Evolutionary conservation across 2,329 filamentous ascomycete species (phyloP).

Genomic region (Penicillium polonicum): DNA sequence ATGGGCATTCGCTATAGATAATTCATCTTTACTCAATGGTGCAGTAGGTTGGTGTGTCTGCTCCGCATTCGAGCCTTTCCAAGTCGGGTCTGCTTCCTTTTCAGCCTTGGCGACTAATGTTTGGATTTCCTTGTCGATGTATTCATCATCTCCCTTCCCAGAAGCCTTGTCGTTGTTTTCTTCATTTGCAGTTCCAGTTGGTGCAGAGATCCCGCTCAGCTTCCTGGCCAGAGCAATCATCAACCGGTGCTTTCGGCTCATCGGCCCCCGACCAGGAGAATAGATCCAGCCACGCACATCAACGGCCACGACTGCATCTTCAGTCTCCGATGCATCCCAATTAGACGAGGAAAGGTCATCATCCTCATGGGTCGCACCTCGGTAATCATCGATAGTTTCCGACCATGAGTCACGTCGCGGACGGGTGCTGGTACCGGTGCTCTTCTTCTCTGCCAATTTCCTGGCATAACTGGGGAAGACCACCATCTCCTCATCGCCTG

Average conservation of each 20-base stretch:
- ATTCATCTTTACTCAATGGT: slow-evolving; percentile 68
- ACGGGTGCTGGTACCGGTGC: slow-evolving; percentile 28
- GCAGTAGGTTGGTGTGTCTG: slow-evolving; percentile 41
- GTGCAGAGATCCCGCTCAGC: slow-evolving; percentile 79
- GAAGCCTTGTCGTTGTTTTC: slow-evolving; percentile 40
- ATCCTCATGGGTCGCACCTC: slow-evolving; percentile 43
- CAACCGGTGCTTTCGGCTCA: slow-evolving; percentile 83
- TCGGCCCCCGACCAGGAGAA: slow-evolving; percentile 75
- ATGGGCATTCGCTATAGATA: slow-evolving; percentile 77
- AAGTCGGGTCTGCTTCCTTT: slow-evolving; percentile 68
- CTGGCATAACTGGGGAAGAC: slow-evolving; percentile 93
- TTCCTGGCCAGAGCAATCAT: slow-evolving; percentile 83
- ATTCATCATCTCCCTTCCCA: slow-evolving; percentile 57
- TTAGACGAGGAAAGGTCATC: slow-evolving; percentile 69
- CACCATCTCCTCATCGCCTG: slow-evolving; percentile 87
- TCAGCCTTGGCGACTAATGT: slow-evolving; percentile 72
- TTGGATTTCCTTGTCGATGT: slow-evolving; percentile 72
- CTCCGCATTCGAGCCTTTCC: slow-evolving; percentile 58
- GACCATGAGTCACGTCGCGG: slow-evolving; percentile 30
- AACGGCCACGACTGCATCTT: slow-evolving; percentile 85
- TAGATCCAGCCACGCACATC: slow-evolving; percentile 97
- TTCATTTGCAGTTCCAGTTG: slow-evolving; percentile 42
- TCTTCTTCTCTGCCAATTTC: slow-evolving; percentile 57
- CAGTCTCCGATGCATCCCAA: slow-evolving; percentile 77
- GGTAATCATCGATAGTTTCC: slow-evolving; percentile 42